Evolutionary conservation across 129 eudicot genomes (phyloP).

Genomic region (Escallonia herrerae): DNA sequence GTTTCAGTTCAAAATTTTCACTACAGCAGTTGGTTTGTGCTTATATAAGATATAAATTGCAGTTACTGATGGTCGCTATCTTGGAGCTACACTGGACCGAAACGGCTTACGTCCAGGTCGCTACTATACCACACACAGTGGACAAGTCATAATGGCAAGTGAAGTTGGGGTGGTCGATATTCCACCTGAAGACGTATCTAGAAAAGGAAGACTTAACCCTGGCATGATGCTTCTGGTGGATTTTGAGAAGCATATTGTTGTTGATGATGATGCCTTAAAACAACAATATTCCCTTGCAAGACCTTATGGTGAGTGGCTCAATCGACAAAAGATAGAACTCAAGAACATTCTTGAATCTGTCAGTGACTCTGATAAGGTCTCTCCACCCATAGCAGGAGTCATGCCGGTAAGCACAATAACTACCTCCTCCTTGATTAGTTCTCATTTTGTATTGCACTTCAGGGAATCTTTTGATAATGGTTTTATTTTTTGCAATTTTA

Average conservation of each 20-base stretch:
- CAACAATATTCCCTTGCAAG: conserved; percentile 74
- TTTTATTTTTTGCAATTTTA: conserved; percentile 6
- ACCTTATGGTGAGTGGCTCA: conserved; percentile 88
- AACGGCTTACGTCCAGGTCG: conserved; percentile 97
- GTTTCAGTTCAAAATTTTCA: neutral
- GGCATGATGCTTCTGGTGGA: conserved; percentile 99
- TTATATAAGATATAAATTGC: conserved; percentile 25
- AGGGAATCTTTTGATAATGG: conserved; percentile 1
- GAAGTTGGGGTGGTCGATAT: conserved; percentile 99
- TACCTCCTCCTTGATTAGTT: neutral
- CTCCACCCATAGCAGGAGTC: conserved; percentile 73
- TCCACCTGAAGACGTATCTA: conserved; percentile 88
- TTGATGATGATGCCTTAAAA: conserved; percentile 94
- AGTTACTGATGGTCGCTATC: conserved; percentile 98
- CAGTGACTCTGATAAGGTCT: conserved; percentile 33
- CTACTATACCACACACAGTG: conserved; percentile 87
- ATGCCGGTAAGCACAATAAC: conserved; percentile 35
- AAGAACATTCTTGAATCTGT: conserved; percentile 82
- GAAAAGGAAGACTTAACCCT: conserved; percentile 96
- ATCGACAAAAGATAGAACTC: conserved; percentile 74
- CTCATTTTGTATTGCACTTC: neutral
- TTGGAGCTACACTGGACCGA: conserved; percentile 95
- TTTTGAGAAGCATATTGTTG: conserved; percentile 90
- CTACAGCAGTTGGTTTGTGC: conserved; percentile 13
- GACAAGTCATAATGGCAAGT: conserved; percentile 95